These are phyloP conservation scores for Nymphaea colorata DNA, from an alignment of 164 flowering plant species.

Conservation along the genomic window DNA sequence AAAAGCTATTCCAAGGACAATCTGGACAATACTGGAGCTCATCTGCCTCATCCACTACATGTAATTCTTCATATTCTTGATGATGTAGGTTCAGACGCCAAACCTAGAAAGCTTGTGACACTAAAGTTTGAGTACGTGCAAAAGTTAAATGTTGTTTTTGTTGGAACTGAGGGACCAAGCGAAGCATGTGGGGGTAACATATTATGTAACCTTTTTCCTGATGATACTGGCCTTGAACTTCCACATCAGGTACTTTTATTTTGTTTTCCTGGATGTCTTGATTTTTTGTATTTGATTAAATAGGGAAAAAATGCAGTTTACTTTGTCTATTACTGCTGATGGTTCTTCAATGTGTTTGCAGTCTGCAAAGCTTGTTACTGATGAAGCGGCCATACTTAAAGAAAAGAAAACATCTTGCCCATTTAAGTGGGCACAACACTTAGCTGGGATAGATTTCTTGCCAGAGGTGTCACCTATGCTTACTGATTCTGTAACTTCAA, in stretches of 20 bases:
- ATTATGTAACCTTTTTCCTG: conserved; percentile 85
- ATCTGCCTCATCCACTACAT: conserved; percentile 78
- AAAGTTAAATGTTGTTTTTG: conserved; percentile 82
- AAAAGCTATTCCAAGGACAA: conserved; percentile 50
- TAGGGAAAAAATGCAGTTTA: neutral
- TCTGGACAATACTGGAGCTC: conserved; percentile 49
- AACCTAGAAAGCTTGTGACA: conserved; percentile 48
- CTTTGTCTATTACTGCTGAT: neutral
- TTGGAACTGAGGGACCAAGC: conserved; percentile 64
- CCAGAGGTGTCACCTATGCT: conserved; percentile 76
- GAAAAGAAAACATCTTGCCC: conserved; percentile 63
- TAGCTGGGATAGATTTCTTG: conserved; percentile 90
- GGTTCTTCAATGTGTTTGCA: conserved; percentile 25
- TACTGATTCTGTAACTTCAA: conserved; percentile 24
- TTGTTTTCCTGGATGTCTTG: neutral
- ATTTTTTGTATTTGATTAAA: neutral
- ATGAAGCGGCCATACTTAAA: conserved; percentile 43
- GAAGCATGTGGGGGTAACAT: conserved; percentile 54
- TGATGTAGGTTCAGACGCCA: conserved; percentile 46
- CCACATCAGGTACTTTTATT: conserved; percentile 70
- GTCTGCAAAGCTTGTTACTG: conserved; percentile 67
- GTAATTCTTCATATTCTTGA: conserved; percentile 65
- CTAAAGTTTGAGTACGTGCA: conserved; percentile 76
- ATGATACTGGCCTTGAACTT: conserved; percentile 85
- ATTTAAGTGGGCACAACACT: conserved; percentile 95